Conservation (phyloP, 345 rosid species). For the Populus tremula region DNA sequence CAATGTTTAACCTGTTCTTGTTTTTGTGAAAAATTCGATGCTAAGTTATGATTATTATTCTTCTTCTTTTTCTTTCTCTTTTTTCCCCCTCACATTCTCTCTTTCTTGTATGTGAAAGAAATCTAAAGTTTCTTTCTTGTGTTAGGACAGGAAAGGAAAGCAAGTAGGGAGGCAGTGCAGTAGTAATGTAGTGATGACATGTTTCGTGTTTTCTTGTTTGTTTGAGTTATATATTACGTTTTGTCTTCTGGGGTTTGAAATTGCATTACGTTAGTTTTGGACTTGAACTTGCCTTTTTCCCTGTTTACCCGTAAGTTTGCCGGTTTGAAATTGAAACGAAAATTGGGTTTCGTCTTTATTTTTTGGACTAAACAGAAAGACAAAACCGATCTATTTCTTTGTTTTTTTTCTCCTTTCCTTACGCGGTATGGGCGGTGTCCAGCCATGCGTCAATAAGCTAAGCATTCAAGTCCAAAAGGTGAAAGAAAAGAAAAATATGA, state of each 20-base stretch:
- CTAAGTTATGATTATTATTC: conserved; percentile 13
- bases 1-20: conserved; percentile 14
- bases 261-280: conserved; percentile 21
- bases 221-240: not conserved
- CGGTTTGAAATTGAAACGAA: conserved; percentile 26
- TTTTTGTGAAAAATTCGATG: conserved; percentile 23
- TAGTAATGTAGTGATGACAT: conserved; percentile 2
- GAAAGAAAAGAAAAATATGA: not conserved
- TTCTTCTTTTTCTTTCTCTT: not conserved
- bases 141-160: conserved; percentile 1
- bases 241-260: conserved; percentile 11
- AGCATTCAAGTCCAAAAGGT: conserved; percentile 18
- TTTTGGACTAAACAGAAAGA: conserved; percentile 21
- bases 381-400: not conserved
- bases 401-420: not conserved
- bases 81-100: not conserved
- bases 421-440: conserved; percentile 26
- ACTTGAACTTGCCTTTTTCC: conserved; percentile 27
- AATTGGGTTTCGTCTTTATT: conserved; percentile 21
- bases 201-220: not conserved
- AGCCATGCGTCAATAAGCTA: conserved; percentile 20
- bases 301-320: conserved; percentile 31
- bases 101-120: conserved; percentile 1
- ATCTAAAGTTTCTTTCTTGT: conserved; percentile 11
- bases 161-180: not conserved